Conservation (phyloP, 2,329 filamentous ascomycete species). For the Trichophyton schoenleinii region DNA sequence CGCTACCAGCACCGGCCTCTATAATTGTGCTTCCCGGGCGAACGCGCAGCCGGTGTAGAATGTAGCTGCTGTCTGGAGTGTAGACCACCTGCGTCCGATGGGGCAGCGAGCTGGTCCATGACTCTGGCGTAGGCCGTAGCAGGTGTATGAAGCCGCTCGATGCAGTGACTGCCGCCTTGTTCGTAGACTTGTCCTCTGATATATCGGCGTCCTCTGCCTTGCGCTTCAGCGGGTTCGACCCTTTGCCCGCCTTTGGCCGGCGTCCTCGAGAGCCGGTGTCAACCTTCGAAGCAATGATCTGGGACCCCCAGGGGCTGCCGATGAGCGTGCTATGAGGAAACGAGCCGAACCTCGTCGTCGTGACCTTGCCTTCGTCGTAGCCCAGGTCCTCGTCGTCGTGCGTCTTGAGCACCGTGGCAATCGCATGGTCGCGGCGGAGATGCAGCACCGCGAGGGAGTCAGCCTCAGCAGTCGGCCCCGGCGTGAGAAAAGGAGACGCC, state of each 20-base stretch:
- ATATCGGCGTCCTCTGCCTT: constrained; percentile 27
- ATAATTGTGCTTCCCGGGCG: constrained; percentile 36
- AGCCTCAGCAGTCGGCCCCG: constrained; percentile 48
- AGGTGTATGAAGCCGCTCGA: constrained; percentile 39
- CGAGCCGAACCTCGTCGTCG: constrained; percentile 90
- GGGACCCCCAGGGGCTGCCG: constrained; percentile 75
- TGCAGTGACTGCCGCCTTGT: constrained; percentile 27
- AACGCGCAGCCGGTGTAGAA: constrained; percentile 37
- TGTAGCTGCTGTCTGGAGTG: constrained; percentile 42
- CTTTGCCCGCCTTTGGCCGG: constrained; percentile 37
- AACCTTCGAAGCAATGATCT: constrained; percentile 77
- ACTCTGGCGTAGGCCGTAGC: constrained; percentile 38
- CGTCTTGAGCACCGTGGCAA: constrained; percentile 58
- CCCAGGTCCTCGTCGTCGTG: constrained; percentile 53
- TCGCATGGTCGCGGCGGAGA: constrained; percentile 72
- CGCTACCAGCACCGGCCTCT: constrained; percentile 41
- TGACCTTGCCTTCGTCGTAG: constrained; percentile 62
- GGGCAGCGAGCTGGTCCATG: constrained; percentile 39
- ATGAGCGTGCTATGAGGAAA: constrained; percentile 71
- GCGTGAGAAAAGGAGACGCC: constrained; percentile 67
- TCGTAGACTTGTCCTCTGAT: constrained; percentile 17
- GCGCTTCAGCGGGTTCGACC: constrained; percentile 8
- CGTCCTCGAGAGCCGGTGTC: constrained; percentile 82
- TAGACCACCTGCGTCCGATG: constrained; percentile 43
- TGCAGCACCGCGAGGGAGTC: constrained; percentile 70